A percentile compares a stretch with the other conserved stretches of the same genome.
phyloP scores from a whole-genome alignment of 148 eudicot species.

The Mesembryanthemum crystallinum region DNA sequence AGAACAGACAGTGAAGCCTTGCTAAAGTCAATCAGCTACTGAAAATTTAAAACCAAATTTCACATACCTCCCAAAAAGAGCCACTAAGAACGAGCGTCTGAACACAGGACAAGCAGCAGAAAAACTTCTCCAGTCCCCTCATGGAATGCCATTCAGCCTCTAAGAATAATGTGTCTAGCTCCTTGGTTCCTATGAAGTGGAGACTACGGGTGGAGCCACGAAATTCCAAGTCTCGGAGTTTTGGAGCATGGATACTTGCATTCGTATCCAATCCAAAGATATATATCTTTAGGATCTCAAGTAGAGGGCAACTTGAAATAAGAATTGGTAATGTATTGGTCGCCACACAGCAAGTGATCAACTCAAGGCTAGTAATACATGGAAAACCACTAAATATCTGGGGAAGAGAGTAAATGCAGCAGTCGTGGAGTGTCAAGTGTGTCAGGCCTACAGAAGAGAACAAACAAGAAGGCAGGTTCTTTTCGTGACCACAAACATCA shows the following conservation, averaged over 20 bases:
- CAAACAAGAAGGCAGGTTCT: too few relatives aligned
- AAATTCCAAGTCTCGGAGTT: conserved; percentile 8
- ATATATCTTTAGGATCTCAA: background rate
- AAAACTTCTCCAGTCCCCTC: background rate
- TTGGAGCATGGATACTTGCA: background rate
- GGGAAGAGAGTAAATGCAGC: background rate
- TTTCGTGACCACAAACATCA: too few relatives aligned
- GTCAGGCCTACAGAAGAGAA: too few relatives aligned
- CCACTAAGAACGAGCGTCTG: conserved; percentile 3
- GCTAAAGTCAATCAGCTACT: too few relatives aligned
- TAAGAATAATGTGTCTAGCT: background rate
- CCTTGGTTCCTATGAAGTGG: conserved; percentile 2
- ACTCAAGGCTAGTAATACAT: conserved; percentile 6
- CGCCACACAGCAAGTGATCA: background rate
- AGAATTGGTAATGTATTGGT: background rate
- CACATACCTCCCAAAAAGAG: conserved; percentile 1
- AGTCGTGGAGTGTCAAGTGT: too few relatives aligned
- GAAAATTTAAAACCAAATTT: too few relatives aligned
- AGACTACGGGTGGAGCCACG: background rate
- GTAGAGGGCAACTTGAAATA: conserved; percentile 6
- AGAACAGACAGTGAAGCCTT: too few relatives aligned
- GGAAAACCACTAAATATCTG: conserved; percentile 5
- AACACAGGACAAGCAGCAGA: conserved; percentile 10
- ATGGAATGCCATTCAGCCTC: background rate
- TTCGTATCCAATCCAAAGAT: background rate